Conservation (phyloP, 768 basidiomycete genomes). For the Suillus variegatus region DNA sequence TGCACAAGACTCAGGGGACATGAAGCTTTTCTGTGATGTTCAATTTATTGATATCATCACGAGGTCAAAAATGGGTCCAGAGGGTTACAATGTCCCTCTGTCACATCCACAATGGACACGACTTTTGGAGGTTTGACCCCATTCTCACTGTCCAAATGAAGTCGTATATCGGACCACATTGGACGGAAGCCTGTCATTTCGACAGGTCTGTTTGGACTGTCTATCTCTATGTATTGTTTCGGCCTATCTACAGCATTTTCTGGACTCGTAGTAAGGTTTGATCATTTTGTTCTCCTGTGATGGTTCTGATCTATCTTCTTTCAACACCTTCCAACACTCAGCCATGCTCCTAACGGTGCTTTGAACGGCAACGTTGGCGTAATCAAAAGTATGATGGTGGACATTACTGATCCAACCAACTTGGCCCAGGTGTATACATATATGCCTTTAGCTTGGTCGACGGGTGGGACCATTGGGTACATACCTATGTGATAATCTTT, state of each 20-base stretch:
- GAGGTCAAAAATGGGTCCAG: too few species aligned
- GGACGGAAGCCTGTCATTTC: slow-evolving; percentile 79
- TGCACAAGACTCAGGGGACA: too few species aligned
- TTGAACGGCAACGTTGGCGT: slow-evolving; percentile 72
- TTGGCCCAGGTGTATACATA: slow-evolving; percentile 68
- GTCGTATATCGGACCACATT: slow-evolving; percentile 66
- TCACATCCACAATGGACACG: too few species aligned
- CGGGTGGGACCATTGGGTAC: slow-evolving; percentile 46
- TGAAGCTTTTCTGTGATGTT: too few species aligned
- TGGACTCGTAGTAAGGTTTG: slow-evolving; percentile 54
- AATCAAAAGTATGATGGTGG: slow-evolving; percentile 72
- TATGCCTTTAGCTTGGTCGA: slow-evolving; percentile 57
- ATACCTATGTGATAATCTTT: slow-evolving; percentile 14
- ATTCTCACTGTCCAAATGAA: slow-evolving; percentile 43
- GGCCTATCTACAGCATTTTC: slow-evolving; percentile 71
- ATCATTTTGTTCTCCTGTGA: neutral
- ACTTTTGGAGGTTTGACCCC: too few species aligned
- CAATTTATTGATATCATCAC: too few species aligned
- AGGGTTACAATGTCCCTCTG: too few species aligned
- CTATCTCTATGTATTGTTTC: slow-evolving; percentile 71
- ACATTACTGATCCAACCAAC: slow-evolving; percentile 73
- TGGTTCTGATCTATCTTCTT: neutral
- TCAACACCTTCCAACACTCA: slow-evolving; percentile 25
- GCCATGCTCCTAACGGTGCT: slow-evolving; percentile 70
- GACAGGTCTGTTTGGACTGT: slow-evolving; percentile 63